phyloP scores from a whole-genome alignment of 2,329 filamentous ascomycete species.

The Sporothrix sp. region DNA sequence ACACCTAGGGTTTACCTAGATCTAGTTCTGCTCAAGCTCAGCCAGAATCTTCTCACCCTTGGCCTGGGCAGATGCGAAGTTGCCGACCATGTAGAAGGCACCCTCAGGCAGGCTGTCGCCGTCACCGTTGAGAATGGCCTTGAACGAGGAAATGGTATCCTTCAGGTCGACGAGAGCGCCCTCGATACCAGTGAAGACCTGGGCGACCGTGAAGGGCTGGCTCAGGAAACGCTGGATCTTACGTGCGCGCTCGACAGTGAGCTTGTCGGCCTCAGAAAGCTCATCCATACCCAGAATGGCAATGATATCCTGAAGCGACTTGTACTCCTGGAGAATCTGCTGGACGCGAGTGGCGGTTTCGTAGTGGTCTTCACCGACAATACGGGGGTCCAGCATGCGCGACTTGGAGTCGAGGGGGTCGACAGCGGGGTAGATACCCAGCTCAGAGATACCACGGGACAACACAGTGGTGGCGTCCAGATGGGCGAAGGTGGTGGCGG shows the following conservation, averaged over 20 bases:
- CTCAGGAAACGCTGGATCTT: conserved; percentile 99
- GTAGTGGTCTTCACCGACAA: conserved; percentile 98
- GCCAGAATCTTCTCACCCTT: conserved; percentile 99
- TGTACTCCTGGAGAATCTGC: conserved; percentile 99
- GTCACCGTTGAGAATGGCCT: conserved; percentile 91
- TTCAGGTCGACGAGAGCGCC: conserved; percentile 95
- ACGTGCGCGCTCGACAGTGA: conserved; percentile 99
- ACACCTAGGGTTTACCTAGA: conserved; percentile 1
- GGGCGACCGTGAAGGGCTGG: conserved; percentile 88
- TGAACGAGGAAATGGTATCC: conserved; percentile 96
- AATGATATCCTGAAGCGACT: conserved; percentile 99
- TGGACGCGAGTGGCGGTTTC: conserved; percentile 87
- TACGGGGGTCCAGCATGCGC: conserved; percentile 97
- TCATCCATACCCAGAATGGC: conserved; percentile 99
- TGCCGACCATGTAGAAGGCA: conserved; percentile 96
- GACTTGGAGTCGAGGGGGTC: conserved; percentile 99
- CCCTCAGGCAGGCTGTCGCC: conserved; percentile 91
- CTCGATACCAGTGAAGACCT: conserved; percentile 87
- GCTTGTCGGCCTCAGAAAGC: conserved; percentile 96
- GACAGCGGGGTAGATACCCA: conserved; percentile 99
- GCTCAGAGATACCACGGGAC: conserved; percentile 99
- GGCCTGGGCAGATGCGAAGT: conserved; percentile 80
- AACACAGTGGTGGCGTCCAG: conserved; percentile 99
- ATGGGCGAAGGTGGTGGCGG: conserved; percentile 98
- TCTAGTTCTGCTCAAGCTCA: conserved; percentile 62